These are phyloP conservation scores for Sporothrix pallida DNA, from an alignment of 2,329 filamentous ascomycete genomes.

Conservation along the genomic window DNA sequence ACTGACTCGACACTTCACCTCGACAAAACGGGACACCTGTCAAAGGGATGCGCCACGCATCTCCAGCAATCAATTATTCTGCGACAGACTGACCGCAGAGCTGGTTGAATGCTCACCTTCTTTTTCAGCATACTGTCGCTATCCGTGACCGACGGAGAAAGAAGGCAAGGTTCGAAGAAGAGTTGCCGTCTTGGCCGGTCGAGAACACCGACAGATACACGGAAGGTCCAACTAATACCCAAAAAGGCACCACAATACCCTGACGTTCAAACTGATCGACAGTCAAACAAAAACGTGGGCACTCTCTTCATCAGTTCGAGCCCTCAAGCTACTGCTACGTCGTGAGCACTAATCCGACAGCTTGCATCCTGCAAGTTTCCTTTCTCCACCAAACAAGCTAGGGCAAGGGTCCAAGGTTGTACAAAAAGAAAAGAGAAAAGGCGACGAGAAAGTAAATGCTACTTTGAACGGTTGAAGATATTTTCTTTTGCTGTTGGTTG, in stretches of 20 bases:
- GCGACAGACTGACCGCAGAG: background rate
- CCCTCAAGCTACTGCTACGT: background rate
- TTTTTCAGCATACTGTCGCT: background rate
- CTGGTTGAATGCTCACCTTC: background rate
- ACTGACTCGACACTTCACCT: background rate
- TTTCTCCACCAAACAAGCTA: slow-evolving; percentile 11
- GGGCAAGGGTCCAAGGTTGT: background rate
- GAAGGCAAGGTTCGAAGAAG: background rate
- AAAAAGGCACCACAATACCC: background rate
- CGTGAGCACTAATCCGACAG: background rate
- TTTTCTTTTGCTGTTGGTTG: background rate
- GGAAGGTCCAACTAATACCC: background rate
- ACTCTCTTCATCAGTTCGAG: background rate
- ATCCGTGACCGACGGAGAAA: slow-evolving; percentile 13
- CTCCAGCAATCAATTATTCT: background rate
- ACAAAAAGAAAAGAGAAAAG: background rate
- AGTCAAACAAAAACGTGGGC: background rate
- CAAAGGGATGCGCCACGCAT: background rate
- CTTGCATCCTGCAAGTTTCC: background rate
- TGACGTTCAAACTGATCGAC: background rate
- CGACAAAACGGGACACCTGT: background rate
- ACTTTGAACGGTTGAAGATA: no score
- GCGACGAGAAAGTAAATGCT: background rate
- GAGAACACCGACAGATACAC: background rate
- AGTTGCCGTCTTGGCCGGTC: background rate